Evolutionary conservation across 768 basidiomycete species (phyloP), one percentile per base, ranked within the genome.

Genomic region (Boletus insuetus): DNA sequence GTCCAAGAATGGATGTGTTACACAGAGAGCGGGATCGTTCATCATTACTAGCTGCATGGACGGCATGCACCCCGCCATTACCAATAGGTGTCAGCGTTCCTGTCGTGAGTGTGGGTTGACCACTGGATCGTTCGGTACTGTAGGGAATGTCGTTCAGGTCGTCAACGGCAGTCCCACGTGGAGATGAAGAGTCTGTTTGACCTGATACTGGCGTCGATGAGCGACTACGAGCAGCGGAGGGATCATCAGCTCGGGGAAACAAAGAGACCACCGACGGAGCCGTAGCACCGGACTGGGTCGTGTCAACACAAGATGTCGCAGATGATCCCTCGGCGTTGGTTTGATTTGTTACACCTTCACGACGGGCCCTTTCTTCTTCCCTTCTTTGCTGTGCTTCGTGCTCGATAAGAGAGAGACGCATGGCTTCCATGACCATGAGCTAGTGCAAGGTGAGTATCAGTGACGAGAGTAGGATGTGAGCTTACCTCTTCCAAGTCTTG

Each of bases 371-470:
- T 69, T 88, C 83, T 64, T 84, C 87, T 53, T 90, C 83, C 65
- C 83, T 85, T 64, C 84, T 81, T 67, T 94, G 92, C 52, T 94
- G 90, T 64, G 94, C 94, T 73, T 98, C 95, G 65, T 98, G 94
- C 54, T 98, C 96, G 46, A 97, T 69, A 60, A 98, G 77, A 26
- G 94, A 97, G 54, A 97, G 75, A 51, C 96, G 85, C 94, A 99
- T 98, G 6, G 97, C 97, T 74, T 98, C 97, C 91, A 95, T 95
- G 51, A 99, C 77, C 96, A 98, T 98, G 42, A 99, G 74, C 93
- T 99, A 58, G 39, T 35, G 45, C 4, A 20, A 53, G 19, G 51
- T 62, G 41, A 67, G 60, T 26, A 54, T 58, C 43, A 29, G 59
- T 26, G 34, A 57, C 48, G 55, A 55, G 39, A 46, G 43, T 69